phyloP scores from a whole-genome alignment of 257 asterid genomes.

The Anisodus acutangulus region DNA sequence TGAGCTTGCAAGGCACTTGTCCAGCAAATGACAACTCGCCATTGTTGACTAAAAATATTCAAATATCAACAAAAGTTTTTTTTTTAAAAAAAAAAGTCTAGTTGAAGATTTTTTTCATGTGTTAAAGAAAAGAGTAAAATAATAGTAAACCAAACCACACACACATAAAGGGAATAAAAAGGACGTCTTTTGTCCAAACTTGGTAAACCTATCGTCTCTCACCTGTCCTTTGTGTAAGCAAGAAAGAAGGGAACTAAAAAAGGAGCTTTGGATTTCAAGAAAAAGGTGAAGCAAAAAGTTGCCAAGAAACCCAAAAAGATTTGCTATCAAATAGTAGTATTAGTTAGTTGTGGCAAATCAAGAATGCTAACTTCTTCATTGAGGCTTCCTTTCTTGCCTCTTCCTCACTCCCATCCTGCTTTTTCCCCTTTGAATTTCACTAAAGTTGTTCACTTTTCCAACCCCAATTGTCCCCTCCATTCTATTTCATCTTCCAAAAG shows the following conservation, averaged over 20 bases:
- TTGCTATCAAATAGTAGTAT: neutral
- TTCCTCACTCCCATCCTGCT: constrained; percentile 46
- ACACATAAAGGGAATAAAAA: constrained; percentile 23
- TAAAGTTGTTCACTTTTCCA: constrained; percentile 25
- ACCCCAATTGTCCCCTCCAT: constrained; percentile 21
- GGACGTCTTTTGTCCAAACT: constrained; percentile 33
- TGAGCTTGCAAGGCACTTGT: constrained; percentile 1
- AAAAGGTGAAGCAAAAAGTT: constrained; percentile 5
- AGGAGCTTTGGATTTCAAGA: neutral
- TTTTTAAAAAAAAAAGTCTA: neutral
- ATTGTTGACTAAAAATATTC: neutral
- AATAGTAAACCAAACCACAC: constrained; percentile 16
- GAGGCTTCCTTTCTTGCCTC: constrained; percentile 40
- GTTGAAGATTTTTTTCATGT: neutral
- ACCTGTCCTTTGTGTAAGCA: constrained; percentile 6
- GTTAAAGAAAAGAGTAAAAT: neutral
- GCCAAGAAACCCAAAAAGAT: neutral
- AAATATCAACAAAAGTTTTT: neutral
- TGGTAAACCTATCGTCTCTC: constrained; percentile 29
- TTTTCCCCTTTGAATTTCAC: constrained; percentile 29
- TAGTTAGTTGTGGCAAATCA: constrained; percentile 26
- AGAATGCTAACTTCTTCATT: constrained; percentile 48
- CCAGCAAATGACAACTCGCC: neutral
- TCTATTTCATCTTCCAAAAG: constrained; percentile 38
- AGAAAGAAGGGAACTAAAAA: constrained; percentile 23